These are phyloP conservation scores for Phytophthora kernoviae DNA, from an alignment of 352 stramenopile genomes.

Conservation along the genomic window DNA sequence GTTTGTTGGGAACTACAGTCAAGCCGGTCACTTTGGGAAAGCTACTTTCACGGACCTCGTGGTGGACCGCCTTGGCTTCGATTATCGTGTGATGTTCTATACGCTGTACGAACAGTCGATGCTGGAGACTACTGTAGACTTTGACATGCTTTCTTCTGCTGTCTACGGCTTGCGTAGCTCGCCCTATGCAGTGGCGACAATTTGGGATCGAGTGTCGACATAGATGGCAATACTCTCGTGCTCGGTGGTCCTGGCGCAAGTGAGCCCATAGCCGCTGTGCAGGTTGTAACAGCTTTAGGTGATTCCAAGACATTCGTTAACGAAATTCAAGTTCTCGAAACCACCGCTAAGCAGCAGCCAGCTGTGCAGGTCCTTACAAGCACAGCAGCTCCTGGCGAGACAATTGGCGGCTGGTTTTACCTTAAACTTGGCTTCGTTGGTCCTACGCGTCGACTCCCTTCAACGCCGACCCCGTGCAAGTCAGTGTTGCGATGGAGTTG, in stretches of 20 bases:
- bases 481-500: constrained; percentile 73
- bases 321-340: constrained; percentile 76
- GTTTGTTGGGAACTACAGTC: constrained; percentile 41
- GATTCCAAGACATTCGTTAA: constrained; percentile 59
- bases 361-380: constrained; percentile 76
- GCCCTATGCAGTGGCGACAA: constrained; percentile 56
- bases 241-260: constrained; percentile 67
- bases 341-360: constrained; percentile 53
- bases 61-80: constrained; percentile 72
- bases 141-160: constrained; percentile 77
- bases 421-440: constrained; percentile 61
- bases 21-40: constrained; percentile 65
- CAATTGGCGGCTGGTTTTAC: constrained; percentile 75
- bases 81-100: constrained; percentile 69
- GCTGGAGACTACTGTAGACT: constrained; percentile 54
- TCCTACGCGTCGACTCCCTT: constrained; percentile 57
- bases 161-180: constrained; percentile 68
- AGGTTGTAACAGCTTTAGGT: constrained; percentile 65
- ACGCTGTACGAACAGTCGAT: constrained; percentile 43
- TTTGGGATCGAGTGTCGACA: constrained; percentile 68
- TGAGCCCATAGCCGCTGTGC: constrained; percentile 66
- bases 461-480: constrained; percentile 70
- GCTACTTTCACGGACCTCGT: constrained; percentile 72
- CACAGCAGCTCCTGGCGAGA: constrained; percentile 64
- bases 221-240: constrained; percentile 70